Conservation (phyloP, 2,329 filamentous ascomycete genomes). For the Neopestalotiopsis sp. region DNA sequence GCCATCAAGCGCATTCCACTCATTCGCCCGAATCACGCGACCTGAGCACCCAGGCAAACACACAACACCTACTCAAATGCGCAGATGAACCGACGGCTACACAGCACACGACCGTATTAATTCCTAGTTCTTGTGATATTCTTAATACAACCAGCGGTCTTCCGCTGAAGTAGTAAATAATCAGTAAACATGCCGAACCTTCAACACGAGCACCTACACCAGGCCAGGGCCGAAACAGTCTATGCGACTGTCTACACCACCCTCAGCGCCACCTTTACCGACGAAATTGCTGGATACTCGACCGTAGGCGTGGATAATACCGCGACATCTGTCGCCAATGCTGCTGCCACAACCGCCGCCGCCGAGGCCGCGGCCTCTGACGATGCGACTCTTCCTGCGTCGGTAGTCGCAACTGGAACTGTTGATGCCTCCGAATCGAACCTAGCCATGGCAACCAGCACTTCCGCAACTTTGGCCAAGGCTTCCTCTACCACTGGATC, state of each 20-base stretch:
- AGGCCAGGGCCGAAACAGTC: conserved; percentile 31
- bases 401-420: conserved; percentile 29
- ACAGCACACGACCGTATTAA: not conserved
- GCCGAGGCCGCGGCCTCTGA: conserved; percentile 16
- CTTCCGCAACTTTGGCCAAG: conserved; percentile 29
- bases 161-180: conserved; percentile 15
- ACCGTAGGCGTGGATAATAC: conserved; percentile 29
- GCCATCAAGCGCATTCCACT: conserved; percentile 31
- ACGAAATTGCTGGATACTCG: conserved; percentile 47
- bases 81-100: conserved; percentile 14
- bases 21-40: conserved; percentile 19
- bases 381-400: conserved; percentile 26
- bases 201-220: conserved; percentile 29
- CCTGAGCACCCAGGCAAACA: not conserved
- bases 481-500: conserved; percentile 23
- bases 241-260: conserved; percentile 48
- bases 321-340: conserved; percentile 4
- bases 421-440: conserved; percentile 30
- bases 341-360: conserved; percentile 13
- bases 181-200: conserved; percentile 25
- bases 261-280: conserved; percentile 44
- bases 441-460: conserved; percentile 33
- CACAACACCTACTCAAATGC: not conserved
- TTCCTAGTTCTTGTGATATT: conserved; percentile 5
- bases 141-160: conserved; percentile 21